Base-by-base conservation (phyloP, 495 filamentous ascomycete species). In the Lasiosphaeria ovina region DNA sequence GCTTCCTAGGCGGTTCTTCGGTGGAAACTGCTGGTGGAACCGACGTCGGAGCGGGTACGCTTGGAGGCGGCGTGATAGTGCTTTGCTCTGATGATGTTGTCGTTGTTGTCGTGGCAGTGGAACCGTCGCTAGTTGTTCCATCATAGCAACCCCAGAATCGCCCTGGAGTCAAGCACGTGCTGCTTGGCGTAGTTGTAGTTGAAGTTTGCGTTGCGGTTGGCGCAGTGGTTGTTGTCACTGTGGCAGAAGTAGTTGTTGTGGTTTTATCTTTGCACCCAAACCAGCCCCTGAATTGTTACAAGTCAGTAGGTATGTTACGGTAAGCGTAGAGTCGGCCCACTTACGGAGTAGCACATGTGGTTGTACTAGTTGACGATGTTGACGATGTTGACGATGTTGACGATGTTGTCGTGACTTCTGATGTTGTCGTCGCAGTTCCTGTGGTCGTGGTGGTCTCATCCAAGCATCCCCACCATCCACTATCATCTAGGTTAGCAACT, bases 391-490 rank as follows among this genome's bases (percentile, higher is more conserved):
- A 69, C 44, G 44, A 47, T 14, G 44, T 47, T 16, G 77, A 75
- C 6, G 24, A 24, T 24, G 76, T 76, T 3, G 83, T 77, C 4
- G 75, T 74, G 10, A 81, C 74, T 8, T 77, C 74, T 11, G 76
- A 71, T 2, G 69, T 77, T 0, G 76, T 82, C 0, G 70, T 76
- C 4, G 67, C 68, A 4, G 74, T 73, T n/a, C 67, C 67, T 3
- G 76, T 75, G 17, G 74, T 74, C 4, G 81, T 83, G 2, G 81
- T 84, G 35, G 77, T 79, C 70, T 87, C 81, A 62, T 90, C 87
- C 55, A 87, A 70, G 72, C 87, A 90, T 16, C 87, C 87, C 84
- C 84, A 90, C 87, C 87, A 90, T 35, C 92, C 92, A 51, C 67
- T 69, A 31, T 10, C 14, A 16, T 32, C 34, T 17, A 9, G 3